A percentile compares a stretch with the other conserved stretches of the same genome.
These are phyloP conservation scores for Asterochloris erici DNA, from an alignment of 139 green algal genomes.

Conservation along the genomic window DNA sequence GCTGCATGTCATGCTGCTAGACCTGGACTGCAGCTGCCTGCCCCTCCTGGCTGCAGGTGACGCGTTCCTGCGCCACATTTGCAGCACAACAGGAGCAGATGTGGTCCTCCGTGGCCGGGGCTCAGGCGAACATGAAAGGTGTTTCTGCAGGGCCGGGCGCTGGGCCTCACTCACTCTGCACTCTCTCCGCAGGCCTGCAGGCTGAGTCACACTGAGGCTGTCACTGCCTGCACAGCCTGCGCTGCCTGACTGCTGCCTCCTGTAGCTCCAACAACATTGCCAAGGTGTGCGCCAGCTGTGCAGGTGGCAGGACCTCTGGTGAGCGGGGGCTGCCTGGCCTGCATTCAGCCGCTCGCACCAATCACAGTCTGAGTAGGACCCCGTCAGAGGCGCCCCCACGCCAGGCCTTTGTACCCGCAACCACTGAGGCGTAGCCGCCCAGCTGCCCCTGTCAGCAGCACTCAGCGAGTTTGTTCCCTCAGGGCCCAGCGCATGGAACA, in stretches of 20 bases:
- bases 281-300: neutral
- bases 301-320: neutral
- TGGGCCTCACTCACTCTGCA: neutral
- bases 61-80: constrained; percentile 22
- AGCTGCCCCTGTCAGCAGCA: no score
- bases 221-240: neutral
- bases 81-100: constrained; percentile 12
- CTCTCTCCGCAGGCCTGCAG: neutral
- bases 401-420: no score
- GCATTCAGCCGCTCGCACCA: no score
- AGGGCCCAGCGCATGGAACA: no score
- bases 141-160: neutral
- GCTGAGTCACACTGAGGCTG: neutral
- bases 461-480: no score
- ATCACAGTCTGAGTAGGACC: no score
- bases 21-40: neutral
- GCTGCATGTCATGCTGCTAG: neutral
- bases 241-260: neutral
- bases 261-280: neutral
- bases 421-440: no score
- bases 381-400: no score
- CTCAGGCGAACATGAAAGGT: constrained; percentile 14
- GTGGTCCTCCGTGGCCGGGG: constrained; percentile 20
- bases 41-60: neutral
- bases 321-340: no score